Conservation (phyloP, 495 filamentous ascomycete species). For the Penicillium herquei region DNA sequence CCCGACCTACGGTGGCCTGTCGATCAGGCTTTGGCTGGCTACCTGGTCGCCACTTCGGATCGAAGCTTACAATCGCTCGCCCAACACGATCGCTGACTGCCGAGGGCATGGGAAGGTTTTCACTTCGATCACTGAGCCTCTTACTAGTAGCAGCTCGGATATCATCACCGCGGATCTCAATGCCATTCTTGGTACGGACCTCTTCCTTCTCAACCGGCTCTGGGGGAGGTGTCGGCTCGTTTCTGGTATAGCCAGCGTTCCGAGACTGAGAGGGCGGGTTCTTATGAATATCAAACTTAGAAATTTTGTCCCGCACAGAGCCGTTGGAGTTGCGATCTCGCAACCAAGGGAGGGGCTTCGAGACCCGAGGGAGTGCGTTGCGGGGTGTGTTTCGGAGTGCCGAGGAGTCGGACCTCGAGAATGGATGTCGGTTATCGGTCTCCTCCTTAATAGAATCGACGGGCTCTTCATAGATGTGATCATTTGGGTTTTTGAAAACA, state of each 20-base stretch:
- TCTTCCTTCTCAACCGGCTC: slow-evolving; percentile 22
- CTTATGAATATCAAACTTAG: slow-evolving; percentile 70
- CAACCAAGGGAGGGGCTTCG: slow-evolving; percentile 40
- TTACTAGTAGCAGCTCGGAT: slow-evolving; percentile 90
- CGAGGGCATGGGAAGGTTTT: slow-evolving; percentile 79
- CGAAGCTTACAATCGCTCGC: slow-evolving; percentile 92
- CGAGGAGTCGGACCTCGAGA: slow-evolving; percentile 45
- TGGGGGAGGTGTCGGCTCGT: slow-evolving; percentile 43
- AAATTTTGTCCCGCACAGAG: slow-evolving; percentile 53
- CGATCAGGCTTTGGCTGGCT: slow-evolving; percentile 28
- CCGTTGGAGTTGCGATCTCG: slow-evolving; percentile 29
- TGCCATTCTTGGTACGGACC: slow-evolving; percentile 62
- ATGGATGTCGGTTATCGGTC: slow-evolving; percentile 31
- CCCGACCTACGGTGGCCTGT: slow-evolving; percentile 6
- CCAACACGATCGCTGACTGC: slow-evolving; percentile 81
- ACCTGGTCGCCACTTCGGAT: slow-evolving; percentile 70
- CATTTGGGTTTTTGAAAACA: slow-evolving; percentile 58
- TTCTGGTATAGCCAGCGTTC: slow-evolving; percentile 69
- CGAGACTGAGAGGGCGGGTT: slow-evolving; percentile 75
- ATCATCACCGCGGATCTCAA: slow-evolving; percentile 81
- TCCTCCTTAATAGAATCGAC: slow-evolving; percentile 38
- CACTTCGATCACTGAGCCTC: slow-evolving; percentile 76
- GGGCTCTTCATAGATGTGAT: slow-evolving; percentile 89
- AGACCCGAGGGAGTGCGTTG: slow-evolving; percentile 57
- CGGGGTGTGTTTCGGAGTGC: slow-evolving; percentile 52